These are phyloP conservation scores for Platanthera guangdongensis DNA, from an alignment of 106 monocot species.

Conservation along the genomic window DNA sequence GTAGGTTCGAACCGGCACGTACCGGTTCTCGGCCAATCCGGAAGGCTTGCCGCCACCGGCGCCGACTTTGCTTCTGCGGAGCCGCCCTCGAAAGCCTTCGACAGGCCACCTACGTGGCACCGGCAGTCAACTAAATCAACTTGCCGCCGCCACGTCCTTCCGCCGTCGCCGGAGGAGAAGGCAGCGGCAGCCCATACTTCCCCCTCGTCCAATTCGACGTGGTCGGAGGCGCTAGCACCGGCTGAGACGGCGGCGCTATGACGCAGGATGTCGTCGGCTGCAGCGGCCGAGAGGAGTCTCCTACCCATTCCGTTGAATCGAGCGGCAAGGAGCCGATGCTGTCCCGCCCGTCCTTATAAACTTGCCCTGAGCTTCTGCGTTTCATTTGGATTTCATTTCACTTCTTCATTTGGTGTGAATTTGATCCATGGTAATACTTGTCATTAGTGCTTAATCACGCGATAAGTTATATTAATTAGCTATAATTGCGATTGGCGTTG, in stretches of 20 bases:
- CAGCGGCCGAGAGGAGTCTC: not conserved
- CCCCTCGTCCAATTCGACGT: conserved; percentile 38
- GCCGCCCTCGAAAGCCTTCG: conserved; percentile 16
- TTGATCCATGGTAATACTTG: no score
- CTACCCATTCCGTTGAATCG: not conserved
- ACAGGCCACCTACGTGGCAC: conserved; percentile 18
- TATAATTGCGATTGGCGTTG: no score
- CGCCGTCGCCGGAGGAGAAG: not conserved
- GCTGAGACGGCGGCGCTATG: not conserved
- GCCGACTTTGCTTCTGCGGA: conserved; percentile 19
- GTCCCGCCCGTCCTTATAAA: not conserved
- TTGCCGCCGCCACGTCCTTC: not conserved
- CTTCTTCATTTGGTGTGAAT: no score
- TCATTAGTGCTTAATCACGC: no score
- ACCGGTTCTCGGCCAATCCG: conserved; percentile 22
- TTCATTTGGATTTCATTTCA: conserved; percentile 1
- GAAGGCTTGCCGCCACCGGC: conserved; percentile 45
- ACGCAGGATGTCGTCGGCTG: not conserved
- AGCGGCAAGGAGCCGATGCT: not conserved
- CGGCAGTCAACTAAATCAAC: not conserved
- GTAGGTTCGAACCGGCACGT: conserved; percentile 10
- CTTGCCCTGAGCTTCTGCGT: not conserved
- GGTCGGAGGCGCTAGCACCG: conserved; percentile 1
- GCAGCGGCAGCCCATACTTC: conserved; percentile 37
- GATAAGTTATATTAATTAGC: no score